These are phyloP conservation scores for Sphaceloma murrayae DNA, from an alignment of 2,329 filamentous ascomycete genomes.

Conservation along the genomic window DNA sequence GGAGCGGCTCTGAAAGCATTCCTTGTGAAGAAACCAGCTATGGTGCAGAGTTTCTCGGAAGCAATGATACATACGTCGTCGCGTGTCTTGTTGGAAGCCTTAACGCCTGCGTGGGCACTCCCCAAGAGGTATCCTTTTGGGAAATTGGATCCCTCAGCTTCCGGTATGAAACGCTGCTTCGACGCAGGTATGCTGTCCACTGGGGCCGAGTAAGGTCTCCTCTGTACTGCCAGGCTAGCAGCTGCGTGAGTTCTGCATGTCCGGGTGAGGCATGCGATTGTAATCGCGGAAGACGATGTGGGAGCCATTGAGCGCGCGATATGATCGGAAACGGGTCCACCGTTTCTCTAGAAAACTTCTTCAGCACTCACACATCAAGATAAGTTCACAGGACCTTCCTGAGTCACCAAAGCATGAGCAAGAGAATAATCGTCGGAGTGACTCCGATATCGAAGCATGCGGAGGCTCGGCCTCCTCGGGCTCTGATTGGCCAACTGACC, in stretches of 20 bases:
- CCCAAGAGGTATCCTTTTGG: constrained; percentile 82
- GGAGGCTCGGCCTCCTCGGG: constrained; percentile 11
- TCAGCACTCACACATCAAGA: too few relatives aligned
- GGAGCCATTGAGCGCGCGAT: too few relatives aligned
- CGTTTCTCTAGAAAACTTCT: too few relatives aligned
- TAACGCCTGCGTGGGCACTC: constrained; percentile 85
- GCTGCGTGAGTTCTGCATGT: too few relatives aligned
- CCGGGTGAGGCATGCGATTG: too few relatives aligned
- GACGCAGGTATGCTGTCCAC: constrained; percentile 57
- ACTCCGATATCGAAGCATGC: constrained; percentile 1
- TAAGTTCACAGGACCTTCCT: too few relatives aligned
- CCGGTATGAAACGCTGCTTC: constrained; percentile 86
- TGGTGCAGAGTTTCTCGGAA: constrained; percentile 76
- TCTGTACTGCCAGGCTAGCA: constrained; percentile 27
- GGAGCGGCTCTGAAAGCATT: constrained; percentile 98
- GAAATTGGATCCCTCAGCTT: constrained; percentile 59
- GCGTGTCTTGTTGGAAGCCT: constrained; percentile 81
- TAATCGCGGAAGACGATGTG: too few relatives aligned
- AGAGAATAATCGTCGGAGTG: too few relatives aligned
- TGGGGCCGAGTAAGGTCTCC: constrained; percentile 51
- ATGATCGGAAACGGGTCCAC: too few relatives aligned
- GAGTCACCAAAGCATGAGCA: too few relatives aligned
- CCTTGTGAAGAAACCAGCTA: constrained; percentile 81
- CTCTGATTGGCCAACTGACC: background rate
- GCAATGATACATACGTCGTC: constrained; percentile 83